Conservation (phyloP, 176 grass and related monocot genomes). For the Oryza glaberrima region DNA sequence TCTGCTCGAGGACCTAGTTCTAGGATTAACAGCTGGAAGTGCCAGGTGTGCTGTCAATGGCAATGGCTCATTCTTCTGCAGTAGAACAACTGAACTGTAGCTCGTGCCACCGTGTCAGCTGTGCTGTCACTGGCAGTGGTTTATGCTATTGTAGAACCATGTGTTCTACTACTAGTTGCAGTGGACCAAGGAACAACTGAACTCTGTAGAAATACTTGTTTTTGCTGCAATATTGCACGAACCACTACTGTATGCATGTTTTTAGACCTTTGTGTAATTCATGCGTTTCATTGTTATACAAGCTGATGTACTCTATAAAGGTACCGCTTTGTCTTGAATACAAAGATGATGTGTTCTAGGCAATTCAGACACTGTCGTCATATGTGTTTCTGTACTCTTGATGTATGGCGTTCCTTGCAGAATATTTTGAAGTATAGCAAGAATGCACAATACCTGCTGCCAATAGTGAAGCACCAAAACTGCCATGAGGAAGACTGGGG, state of each 20-base stretch:
- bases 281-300: not conserved
- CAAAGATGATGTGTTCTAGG: not conserved
- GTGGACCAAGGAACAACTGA: not conserved
- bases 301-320: not conserved
- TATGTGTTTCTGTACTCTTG: not conserved
- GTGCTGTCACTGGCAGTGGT: not conserved
- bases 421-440: not conserved
- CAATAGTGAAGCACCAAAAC: not conserved
- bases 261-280: not conserved
- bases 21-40: slow-evolving; percentile 34
- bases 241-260: slow-evolving; percentile 4
- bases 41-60: slow-evolving; percentile 5
- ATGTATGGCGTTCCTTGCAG: not conserved
- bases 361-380: not conserved
- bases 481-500: not conserved
- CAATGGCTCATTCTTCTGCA: slow-evolving; percentile 28
- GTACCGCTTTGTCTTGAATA: not conserved
- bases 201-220: not conserved
- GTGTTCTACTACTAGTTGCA: not conserved
- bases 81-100: not conserved
- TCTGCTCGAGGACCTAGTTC: slow-evolving; percentile 49
- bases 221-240: slow-evolving; percentile 21
- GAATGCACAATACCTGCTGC: not conserved
- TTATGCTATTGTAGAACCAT: not conserved
- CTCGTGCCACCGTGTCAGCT: not conserved